These are phyloP conservation scores for Amesomyces nigricolor DNA, from an alignment of 2,329 filamentous ascomycete species.

Conservation along the genomic window DNA sequence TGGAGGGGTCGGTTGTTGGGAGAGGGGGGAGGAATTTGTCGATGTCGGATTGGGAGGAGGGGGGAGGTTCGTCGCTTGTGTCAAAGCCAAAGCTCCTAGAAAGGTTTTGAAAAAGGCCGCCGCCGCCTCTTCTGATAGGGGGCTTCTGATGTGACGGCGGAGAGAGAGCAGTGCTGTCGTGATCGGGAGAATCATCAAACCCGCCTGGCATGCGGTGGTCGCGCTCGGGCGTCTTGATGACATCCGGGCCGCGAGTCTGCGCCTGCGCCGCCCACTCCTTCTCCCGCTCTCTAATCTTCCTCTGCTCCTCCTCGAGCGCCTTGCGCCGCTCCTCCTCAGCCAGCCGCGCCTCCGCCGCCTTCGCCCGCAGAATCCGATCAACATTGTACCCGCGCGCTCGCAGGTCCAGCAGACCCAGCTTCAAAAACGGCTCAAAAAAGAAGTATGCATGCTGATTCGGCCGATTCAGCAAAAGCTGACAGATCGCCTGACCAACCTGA, in stretches of 20 bases:
- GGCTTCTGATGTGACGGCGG: constrained; percentile 37
- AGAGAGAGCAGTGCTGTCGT: constrained; percentile 24
- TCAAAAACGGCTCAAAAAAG: constrained; percentile 86
- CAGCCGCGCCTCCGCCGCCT: constrained; percentile 80
- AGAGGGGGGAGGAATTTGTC: constrained; percentile 38
- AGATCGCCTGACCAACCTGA: constrained; percentile 84
- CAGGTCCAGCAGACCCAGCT: constrained; percentile 74
- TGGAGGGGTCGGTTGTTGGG: constrained; percentile 10
- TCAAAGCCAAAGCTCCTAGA: constrained; percentile 65
- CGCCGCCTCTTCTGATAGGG: constrained; percentile 34
- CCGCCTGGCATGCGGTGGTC: constrained; percentile 62
- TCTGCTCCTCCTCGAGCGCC: constrained; percentile 66
- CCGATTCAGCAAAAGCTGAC: constrained; percentile 70
- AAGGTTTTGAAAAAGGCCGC: constrained; percentile 62
- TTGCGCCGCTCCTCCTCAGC: constrained; percentile 76
- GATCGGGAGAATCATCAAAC: constrained; percentile 62
- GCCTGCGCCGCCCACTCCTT: constrained; percentile 37
- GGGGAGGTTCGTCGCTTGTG: constrained; percentile 34
- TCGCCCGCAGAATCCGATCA: constrained; percentile 82
- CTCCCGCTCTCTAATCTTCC: constrained; percentile 54
- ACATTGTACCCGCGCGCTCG: constrained; percentile 92
- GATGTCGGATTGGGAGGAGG: constrained; percentile 35
- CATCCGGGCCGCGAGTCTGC: constrained; percentile 31
- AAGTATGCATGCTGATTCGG: constrained; percentile 86
- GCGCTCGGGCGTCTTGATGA: constrained; percentile 38